These are phyloP conservation scores for Auxenochlorella protothecoides DNA, from an alignment of 139 green algal genomes.

Conservation along the genomic window DNA sequence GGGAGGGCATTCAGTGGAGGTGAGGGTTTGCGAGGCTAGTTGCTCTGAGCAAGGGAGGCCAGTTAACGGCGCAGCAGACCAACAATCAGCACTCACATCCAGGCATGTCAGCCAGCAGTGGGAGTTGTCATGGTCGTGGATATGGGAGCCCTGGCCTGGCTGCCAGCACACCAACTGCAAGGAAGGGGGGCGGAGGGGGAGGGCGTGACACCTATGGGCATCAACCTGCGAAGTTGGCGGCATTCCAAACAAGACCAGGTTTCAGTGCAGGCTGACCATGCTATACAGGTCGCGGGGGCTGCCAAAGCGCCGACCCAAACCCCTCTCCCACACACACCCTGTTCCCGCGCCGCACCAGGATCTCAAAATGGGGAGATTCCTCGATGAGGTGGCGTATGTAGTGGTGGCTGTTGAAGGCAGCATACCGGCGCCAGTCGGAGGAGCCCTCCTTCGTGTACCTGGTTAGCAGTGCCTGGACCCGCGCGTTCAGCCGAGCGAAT, in stretches of 20 bases:
- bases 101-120: conserved; percentile 20
- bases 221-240: no score
- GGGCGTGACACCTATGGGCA: not conserved
- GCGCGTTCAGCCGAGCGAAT: not conserved
- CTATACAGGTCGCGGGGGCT: no score
- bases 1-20: no score
- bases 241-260: no score
- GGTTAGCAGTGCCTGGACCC: not conserved
- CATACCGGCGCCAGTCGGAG: conserved; percentile 15
- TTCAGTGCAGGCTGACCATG: no score
- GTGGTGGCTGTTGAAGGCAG: conserved; percentile 19
- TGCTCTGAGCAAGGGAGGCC: no score
- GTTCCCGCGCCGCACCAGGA: conserved; percentile 12
- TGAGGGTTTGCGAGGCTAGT: no score
- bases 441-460: not conserved
- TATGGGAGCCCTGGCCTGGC: conserved; percentile 19
- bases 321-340: not conserved
- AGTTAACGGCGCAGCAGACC: no score
- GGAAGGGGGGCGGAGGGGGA: not conserved
- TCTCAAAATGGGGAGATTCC: conserved; percentile 22
- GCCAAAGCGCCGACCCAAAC: not conserved
- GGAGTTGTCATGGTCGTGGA: conserved; percentile 28
- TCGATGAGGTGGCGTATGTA: conserved; percentile 35
- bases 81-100: not conserved
- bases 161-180: conserved; percentile 28